Base-by-base conservation (phyloP, 2,329 filamentous ascomycete genomes). In the Diplodia corticola region DNA sequence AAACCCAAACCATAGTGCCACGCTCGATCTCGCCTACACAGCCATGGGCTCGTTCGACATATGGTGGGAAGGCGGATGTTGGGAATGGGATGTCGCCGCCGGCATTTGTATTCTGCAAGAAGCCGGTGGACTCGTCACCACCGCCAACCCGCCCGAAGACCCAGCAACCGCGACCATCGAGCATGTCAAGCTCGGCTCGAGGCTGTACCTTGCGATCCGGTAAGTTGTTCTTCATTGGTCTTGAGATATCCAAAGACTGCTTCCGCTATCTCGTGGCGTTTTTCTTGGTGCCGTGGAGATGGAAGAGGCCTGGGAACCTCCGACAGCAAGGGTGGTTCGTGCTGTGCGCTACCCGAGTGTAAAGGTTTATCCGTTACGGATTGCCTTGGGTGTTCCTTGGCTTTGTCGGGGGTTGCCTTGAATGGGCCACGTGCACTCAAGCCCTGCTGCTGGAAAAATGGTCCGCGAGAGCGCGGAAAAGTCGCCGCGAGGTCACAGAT, bases 21-120 rank as follows among this genome's bases (percentile, higher is more conserved):
- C 90, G 1, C 74, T 93, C 64, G 90, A 92, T 75, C 77, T 93
- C 57, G 90, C 89, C 0, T 93, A 92, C 74, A 86, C 87, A 10
- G 90, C 91, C 13, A 90, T 90, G 84, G 90, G 90, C 0, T 82
- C 87, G 0, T 88, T 92, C 70, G 90, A 93, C 76, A 91, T 92
- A 12, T 92, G 90, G 90, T 93, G 90, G 90, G 90, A 93, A 74
- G 90, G 89, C 3, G 90, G 90, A 0, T 92, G 89, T 72, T 92
- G 90, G 90, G 91, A 92, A 77, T 93, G 90, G 89, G 91, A 93
- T 70, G 90, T 92, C 3, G 89, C 90, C 1, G 91, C 90, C 13
- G 90, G 90, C 1, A 87, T 92, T 67, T 89, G 88, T 4, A 88
- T 93, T 48, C 78, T 93, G 0, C 80, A 88, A 66, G 90, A 93